phyloP scores from a whole-genome alignment of 805 yeast species.

The Barnettozyma sp. region DNA sequence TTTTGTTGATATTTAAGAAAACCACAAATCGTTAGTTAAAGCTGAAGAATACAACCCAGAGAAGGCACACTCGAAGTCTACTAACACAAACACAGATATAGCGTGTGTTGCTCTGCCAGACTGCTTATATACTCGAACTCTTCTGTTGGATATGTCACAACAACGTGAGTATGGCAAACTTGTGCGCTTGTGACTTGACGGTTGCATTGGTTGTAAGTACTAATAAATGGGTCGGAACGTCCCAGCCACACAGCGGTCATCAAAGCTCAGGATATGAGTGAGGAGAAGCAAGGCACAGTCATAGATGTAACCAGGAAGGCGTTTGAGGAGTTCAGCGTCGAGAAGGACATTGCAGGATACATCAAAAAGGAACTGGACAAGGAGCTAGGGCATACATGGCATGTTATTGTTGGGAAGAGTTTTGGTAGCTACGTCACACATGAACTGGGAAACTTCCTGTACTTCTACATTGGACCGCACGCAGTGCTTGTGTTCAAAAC shows the following conservation, averaged over 20 bases:
- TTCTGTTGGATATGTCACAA: too few species aligned
- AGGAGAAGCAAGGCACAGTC: conserved; percentile 45
- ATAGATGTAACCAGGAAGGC: conserved; percentile 42
- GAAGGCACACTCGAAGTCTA: too few species aligned
- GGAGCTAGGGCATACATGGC: conserved; percentile 68
- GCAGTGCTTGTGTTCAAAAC: conserved; percentile 70
- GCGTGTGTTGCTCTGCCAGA: too few species aligned
- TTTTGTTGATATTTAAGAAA: too few species aligned
- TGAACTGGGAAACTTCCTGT: conserved; percentile 64
- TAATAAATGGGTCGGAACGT: too few species aligned
- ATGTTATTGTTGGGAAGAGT: conserved; percentile 71
- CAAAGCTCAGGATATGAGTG: conserved; percentile 27
- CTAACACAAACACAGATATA: too few species aligned
- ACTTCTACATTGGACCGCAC: conserved; percentile 60
- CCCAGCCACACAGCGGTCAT: conserved; percentile 16
- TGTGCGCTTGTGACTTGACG: too few species aligned
- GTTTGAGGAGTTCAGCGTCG: conserved; percentile 35
- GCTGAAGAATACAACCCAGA: too few species aligned
- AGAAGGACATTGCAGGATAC: conserved; percentile 58
- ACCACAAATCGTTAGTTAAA: too few species aligned
- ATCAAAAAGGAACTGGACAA: conserved; percentile 61
- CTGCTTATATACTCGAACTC: too few species aligned
- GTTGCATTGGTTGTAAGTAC: too few species aligned
- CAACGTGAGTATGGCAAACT: too few species aligned
- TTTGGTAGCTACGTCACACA: conserved; percentile 79